These are phyloP conservation scores for Paecilomyces fulvus DNA, from an alignment of 2,329 filamentous ascomycete genomes.

Conservation along the genomic window DNA sequence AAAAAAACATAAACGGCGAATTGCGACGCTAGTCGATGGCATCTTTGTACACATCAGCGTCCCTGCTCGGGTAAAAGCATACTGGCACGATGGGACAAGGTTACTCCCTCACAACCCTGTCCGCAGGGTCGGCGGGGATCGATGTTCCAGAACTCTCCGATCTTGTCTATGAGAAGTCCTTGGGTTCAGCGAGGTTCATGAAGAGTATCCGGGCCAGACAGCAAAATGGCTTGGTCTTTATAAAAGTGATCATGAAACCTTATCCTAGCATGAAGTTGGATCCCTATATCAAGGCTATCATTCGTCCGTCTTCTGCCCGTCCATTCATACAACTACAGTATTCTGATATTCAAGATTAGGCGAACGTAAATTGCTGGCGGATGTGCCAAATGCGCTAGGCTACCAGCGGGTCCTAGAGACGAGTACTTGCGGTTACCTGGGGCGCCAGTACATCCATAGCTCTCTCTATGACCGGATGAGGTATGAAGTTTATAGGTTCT, in stretches of 20 bases:
- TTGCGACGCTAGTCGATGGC: not conserved
- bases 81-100: conserved; percentile 75
- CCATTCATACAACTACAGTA: not conserved
- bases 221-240: conserved; percentile 81
- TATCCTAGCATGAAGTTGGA: conserved; percentile 73
- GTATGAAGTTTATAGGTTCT: conserved; percentile 21
- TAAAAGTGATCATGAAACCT: conserved; percentile 92
- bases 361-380: conserved; percentile 68
- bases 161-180: conserved; percentile 80
- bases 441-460: conserved; percentile 91
- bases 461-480: conserved; percentile 90
- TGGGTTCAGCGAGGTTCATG: conserved; percentile 90
- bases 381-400: conserved; percentile 81
- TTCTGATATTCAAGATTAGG: conserved; percentile 40
- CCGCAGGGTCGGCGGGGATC: conserved; percentile 84
- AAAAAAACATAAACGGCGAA: not conserved
- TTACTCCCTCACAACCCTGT: conserved; percentile 86
- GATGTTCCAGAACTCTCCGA: conserved; percentile 89
- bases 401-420: conserved; percentile 92
- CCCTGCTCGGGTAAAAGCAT: conserved; percentile 13
- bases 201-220: conserved; percentile 89
- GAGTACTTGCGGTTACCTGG: conserved; percentile 80
- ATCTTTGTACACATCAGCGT: not conserved
- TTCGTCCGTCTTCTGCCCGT: conserved; percentile 47
- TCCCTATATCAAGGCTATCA: conserved; percentile 67